A percentile compares a stretch with the other conserved stretches of the same genome.
These are phyloP conservation scores for Dillenia suffruticosa DNA, from an alignment of 164 flowering plant species.

Conservation along the genomic window DNA sequence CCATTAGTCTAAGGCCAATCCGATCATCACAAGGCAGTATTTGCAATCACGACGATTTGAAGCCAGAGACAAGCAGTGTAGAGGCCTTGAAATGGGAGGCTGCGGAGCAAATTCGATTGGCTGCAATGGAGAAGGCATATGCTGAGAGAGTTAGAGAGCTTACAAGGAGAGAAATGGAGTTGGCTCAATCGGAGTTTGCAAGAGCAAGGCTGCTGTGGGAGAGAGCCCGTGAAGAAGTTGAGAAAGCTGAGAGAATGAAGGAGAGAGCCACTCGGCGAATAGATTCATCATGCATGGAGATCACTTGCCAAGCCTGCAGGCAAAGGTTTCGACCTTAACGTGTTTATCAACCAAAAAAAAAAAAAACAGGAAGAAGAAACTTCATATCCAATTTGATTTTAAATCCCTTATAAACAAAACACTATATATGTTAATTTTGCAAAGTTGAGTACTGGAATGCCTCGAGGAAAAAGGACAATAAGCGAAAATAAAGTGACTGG, in stretches of 20 bases:
- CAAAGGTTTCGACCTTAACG: slow-evolving; percentile 56
- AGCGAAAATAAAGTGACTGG: slow-evolving; percentile 10
- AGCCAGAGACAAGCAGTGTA: slow-evolving; percentile 21
- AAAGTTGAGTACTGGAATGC: too few species aligned
- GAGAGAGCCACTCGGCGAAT: slow-evolving; percentile 46
- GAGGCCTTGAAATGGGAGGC: slow-evolving; percentile 80
- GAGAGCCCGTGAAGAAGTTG: slow-evolving; percentile 71
- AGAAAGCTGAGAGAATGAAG: slow-evolving; percentile 65
- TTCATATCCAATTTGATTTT: too few species aligned
- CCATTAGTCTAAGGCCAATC: slow-evolving; percentile 53
- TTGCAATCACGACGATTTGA: slow-evolving; percentile 7
- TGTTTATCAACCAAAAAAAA: neutral
- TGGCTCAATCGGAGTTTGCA: slow-evolving; percentile 85
- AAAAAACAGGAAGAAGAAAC: slow-evolving; percentile 1
- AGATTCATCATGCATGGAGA: slow-evolving; percentile 74
- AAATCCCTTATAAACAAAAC: too few species aligned
- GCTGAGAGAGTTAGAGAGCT: slow-evolving; percentile 90
- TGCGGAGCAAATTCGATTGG: slow-evolving; percentile 79
- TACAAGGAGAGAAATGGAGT: slow-evolving; percentile 80
- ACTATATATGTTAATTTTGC: too few species aligned
- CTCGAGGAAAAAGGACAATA: neutral
- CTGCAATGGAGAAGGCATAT: slow-evolving; percentile 84
- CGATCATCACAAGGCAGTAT: slow-evolving; percentile 17
- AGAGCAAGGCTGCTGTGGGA: slow-evolving; percentile 82
- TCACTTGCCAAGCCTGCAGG: slow-evolving; percentile 90